These are phyloP conservation scores for Grammothele lineata DNA, from an alignment of 768 basidiomycete species.

Conservation along the genomic window DNA sequence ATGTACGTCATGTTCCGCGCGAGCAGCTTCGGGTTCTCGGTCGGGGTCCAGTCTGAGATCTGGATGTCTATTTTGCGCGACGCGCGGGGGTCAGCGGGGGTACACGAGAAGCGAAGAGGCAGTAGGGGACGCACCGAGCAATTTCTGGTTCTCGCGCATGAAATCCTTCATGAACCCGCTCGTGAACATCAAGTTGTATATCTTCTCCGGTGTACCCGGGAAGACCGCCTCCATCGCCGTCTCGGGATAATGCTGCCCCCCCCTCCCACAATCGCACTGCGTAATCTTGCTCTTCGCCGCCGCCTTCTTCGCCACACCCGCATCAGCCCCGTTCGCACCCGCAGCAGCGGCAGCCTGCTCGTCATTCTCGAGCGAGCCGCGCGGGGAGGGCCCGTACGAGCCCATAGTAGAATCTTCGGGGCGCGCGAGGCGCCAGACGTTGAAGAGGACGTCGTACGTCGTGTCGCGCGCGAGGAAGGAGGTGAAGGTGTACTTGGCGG, in stretches of 20 bases:
- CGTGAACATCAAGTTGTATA: slow-evolving; percentile 94
- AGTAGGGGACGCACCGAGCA: slow-evolving; percentile 57
- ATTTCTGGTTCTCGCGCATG: slow-evolving; percentile 82
- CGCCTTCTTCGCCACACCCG: slow-evolving; percentile 13
- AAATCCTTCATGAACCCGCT: slow-evolving; percentile 96
- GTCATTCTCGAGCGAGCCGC: slow-evolving; percentile 23
- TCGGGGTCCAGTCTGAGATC: slow-evolving; percentile 90
- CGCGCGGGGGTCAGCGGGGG: background rate
- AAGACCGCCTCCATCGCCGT: slow-evolving; percentile 72
- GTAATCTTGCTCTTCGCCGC: slow-evolving; percentile 49
- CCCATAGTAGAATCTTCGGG: slow-evolving; percentile 46
- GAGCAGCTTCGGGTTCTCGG: slow-evolving; percentile 61
- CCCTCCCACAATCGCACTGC: slow-evolving; percentile 68
- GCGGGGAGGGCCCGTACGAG: slow-evolving; percentile 16
- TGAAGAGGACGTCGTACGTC: slow-evolving; percentile 91
- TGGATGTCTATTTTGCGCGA: slow-evolving; percentile 66
- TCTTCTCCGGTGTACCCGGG: slow-evolving; percentile 90
- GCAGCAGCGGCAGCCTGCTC: background rate
- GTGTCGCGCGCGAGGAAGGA: slow-evolving; percentile 96
- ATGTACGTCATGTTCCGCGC: slow-evolving; percentile 94
- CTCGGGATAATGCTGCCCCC: slow-evolving; percentile 68
- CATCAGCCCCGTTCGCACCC: slow-evolving; percentile 8
- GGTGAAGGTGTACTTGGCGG: slow-evolving; percentile 88
- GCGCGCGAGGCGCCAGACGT: slow-evolving; percentile 90
- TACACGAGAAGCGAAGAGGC: background rate